Evolutionary conservation across 176 grass and related monocot species (phyloP), one percentile per base, ranked within the genome.

Genomic region (Aegilops sharonensis): DNA sequence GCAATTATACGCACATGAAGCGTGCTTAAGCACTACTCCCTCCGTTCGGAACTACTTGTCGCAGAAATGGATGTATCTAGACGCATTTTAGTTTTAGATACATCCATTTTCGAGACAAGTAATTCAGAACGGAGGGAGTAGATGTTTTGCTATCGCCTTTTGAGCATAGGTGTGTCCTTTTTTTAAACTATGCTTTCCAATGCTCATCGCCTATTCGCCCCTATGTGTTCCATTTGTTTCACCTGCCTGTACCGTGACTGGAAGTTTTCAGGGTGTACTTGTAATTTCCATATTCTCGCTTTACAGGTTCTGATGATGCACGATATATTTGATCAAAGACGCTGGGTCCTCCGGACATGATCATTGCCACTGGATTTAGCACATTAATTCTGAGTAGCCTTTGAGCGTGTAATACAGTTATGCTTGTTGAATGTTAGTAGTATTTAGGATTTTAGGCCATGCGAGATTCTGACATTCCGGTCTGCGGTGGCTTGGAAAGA

Each of bases 261-360:
- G 11, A 57, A 83, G 14, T 59, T 34, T 0, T 1, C 27, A 50
- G 17, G 2, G 2, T 40, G 4, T 69, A 23, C 27, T 76, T 18
- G 60, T 14, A 40, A 10, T 61, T 17, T 35, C 11, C 34, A 60
- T 81, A 5, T 72, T 35, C 4, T 6, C 34, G 39, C 2, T 27
- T 60, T 61, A 27, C 77, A 89, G 82, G 68, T 64, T 64, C 6
- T 67, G 83, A n/a, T 67, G 70, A 20, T 66, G 68, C 61, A 68
- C 0, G 54, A 36, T 43, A 56, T 59, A 76, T 17, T 21, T 23
- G 42, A 9, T 43, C 42, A 43, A 43, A 1, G 42, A 2, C 8
- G 42, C 42, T 43, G 9, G 42, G 42, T 43, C 42, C 42, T 43
- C 9, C 23, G 24, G 31, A 8, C 1, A 8, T 30, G 40, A 9